Evolutionary conservation across 177 flowering plant species (phyloP).

Genomic region (Telopea speciosissima): DNA sequence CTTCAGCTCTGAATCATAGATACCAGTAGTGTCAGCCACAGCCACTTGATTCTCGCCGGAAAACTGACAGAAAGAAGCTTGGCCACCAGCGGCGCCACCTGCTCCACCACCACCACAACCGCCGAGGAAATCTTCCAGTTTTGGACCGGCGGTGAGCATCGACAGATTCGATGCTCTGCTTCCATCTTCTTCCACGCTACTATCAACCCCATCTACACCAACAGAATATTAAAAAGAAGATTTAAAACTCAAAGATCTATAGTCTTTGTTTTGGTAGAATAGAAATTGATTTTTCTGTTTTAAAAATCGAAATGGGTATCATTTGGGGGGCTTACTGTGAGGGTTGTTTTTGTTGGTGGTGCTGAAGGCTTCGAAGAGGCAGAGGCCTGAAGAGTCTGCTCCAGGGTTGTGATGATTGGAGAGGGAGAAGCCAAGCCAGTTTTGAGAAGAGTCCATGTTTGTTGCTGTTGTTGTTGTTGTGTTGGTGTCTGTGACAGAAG

Average conservation of each 20-base stretch:
- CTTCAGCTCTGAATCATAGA: slow-evolving; percentile 52
- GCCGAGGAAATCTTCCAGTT: slow-evolving; percentile 40
- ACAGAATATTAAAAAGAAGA: not conserved
- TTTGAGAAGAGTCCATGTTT: slow-evolving; percentile 21
- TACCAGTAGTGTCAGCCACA: slow-evolving; percentile 11
- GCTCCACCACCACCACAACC: slow-evolving; percentile 13
- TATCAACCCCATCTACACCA: slow-evolving; percentile 8
- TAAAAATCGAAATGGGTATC: not conserved
- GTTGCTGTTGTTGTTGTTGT: not conserved
- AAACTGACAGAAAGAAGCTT: slow-evolving; percentile 15
- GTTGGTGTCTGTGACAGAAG: slow-evolving; percentile 10
- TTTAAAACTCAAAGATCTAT: not conserved
- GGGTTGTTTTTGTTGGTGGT: not conserved
- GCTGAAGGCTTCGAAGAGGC: slow-evolving; percentile 34
- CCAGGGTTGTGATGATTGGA: slow-evolving; percentile 25
- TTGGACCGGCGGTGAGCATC: slow-evolving; percentile 17
- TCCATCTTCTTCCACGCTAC: slow-evolving; percentile 4
- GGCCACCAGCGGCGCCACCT: slow-evolving; percentile 8
- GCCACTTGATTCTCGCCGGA: slow-evolving; percentile 15
- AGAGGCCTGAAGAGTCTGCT: slow-evolving; percentile 21
- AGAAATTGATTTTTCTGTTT: too few relatives aligned
- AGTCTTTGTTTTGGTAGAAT: too few relatives aligned
- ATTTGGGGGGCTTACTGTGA: slow-evolving; percentile 5
- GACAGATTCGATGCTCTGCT: slow-evolving; percentile 8
- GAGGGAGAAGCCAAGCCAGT: slow-evolving; percentile 59